Evolutionary conservation across 306 rosid species (phyloP).

Genomic region (Oxytropis ochrocephala): DNA sequence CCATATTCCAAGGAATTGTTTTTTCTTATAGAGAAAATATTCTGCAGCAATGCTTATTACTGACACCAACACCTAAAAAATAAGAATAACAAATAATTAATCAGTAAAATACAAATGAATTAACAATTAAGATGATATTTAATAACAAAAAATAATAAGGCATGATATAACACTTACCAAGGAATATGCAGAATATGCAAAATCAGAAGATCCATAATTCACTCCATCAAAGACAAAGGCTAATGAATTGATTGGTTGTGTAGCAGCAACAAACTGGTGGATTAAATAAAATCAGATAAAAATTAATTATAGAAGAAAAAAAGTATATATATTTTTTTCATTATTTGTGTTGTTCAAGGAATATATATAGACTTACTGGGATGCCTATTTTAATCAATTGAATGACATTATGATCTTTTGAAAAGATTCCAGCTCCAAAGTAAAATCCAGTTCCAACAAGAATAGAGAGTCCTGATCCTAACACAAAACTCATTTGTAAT

Average conservation of each 20-base stretch:
- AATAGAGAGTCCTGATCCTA: too few species aligned
- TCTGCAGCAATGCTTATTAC: conserved; percentile 43
- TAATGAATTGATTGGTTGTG: conserved; percentile 81
- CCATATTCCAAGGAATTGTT: conserved; percentile 82
- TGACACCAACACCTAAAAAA: conserved; percentile 58
- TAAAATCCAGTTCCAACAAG: too few species aligned
- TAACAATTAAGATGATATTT: neutral
- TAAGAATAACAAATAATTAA: neutral
- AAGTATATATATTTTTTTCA: too few species aligned
- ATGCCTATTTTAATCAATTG: too few species aligned
- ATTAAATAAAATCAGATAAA: neutral
- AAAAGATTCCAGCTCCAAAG: too few species aligned
- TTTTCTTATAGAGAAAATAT: conserved; percentile 40
- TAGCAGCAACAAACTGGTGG: conserved; percentile 79
- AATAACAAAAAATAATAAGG: neutral
- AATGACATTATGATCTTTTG: too few species aligned
- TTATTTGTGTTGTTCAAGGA: too few species aligned
- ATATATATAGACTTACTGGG: too few species aligned
- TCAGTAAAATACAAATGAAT: neutral
- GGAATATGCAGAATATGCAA: conserved; percentile 81
- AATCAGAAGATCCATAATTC: conserved; percentile 90
- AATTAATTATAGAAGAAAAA: too few species aligned
- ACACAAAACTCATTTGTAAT: too few species aligned
- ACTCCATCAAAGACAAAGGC: conserved; percentile 95
- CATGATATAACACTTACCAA: conserved; percentile 40